Percentiles rank a stretch among this genome's conserved stretches.
These are phyloP conservation scores for Solanum rostratum DNA, from an alignment of 257 asterid genomes.

Conservation along the genomic window DNA sequence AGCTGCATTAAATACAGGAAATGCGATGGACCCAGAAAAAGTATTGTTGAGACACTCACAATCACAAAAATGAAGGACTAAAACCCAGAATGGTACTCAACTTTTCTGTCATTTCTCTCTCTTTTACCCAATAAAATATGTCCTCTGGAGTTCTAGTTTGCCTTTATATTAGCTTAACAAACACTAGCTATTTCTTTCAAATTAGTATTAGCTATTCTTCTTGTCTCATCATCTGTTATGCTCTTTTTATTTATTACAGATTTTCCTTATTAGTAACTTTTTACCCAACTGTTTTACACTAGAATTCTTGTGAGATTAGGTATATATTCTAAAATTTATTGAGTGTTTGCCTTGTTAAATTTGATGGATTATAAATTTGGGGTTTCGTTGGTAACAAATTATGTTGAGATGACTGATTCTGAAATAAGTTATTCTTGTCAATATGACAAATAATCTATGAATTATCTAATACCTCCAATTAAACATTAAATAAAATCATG, in stretches of 20 bases:
- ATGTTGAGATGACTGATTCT: too few relatives aligned
- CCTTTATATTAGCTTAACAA: neutral
- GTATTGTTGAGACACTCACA: neutral
- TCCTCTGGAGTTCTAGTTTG: neutral
- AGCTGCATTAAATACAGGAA: neutral
- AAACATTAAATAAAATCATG: too few relatives aligned
- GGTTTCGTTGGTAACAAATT: too few relatives aligned
- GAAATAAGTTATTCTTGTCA: too few relatives aligned
- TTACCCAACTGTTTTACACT: neutral
- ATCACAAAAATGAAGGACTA: too few relatives aligned
- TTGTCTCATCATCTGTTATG: neutral
- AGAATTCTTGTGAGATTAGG: neutral
- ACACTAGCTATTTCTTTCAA: neutral
- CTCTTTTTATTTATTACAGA: neutral
- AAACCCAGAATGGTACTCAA: neutral
- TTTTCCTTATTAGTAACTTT: too few relatives aligned
- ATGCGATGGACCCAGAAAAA: neutral
- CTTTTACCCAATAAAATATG: neutral
- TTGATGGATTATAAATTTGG: neutral
- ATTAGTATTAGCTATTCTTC: neutral
- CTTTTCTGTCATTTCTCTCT: neutral
- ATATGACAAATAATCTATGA: too few relatives aligned
- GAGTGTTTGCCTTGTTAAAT: neutral
- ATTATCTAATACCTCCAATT: too few relatives aligned
- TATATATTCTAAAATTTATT: neutral